A percentile compares a stretch with the other conserved stretches of the same genome.
phyloP scores from a whole-genome alignment of 352 stramenopile genomes.

The Phytophthora litchii region DNA sequence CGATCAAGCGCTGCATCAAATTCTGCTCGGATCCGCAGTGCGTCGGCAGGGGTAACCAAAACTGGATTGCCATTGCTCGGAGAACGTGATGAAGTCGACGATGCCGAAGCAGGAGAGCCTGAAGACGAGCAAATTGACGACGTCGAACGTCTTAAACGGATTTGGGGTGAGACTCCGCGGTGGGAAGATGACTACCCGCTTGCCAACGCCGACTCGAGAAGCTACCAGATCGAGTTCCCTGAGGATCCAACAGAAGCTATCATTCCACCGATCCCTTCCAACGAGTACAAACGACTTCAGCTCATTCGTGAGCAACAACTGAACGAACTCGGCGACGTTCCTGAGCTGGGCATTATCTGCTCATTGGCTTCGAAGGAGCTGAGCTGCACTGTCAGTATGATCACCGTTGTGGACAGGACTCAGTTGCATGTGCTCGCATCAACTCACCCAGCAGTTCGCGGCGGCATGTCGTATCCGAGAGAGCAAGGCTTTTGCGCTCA shows the following conservation, averaged over 20 bases:
- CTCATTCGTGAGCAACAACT: slow-evolving; percentile 53
- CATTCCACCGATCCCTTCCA: slow-evolving; percentile 38
- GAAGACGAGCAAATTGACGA: slow-evolving; percentile 13
- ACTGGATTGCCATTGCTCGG: slow-evolving; percentile 21
- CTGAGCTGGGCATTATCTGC: slow-evolving; percentile 78
- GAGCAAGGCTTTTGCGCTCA: slow-evolving; percentile 70
- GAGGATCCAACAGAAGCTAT: slow-evolving; percentile 38
- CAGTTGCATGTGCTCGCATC: slow-evolving; percentile 56
- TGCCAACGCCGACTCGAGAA: slow-evolving; percentile 51
- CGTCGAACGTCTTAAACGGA: slow-evolving; percentile 22
- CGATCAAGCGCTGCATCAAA: slow-evolving; percentile 33
- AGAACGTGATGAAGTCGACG: slow-evolving; percentile 18
- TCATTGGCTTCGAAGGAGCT: slow-evolving; percentile 61
- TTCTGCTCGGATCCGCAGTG: slow-evolving; percentile 22
- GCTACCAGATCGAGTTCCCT: slow-evolving; percentile 48
- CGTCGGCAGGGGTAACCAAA: slow-evolving; percentile 10
- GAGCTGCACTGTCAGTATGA: slow-evolving; percentile 54
- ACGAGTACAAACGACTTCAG: slow-evolving; percentile 55
- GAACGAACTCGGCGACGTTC: slow-evolving; percentile 50
- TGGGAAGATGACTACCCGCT: slow-evolving; percentile 47
- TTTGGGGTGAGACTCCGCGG: slow-evolving; percentile 21
- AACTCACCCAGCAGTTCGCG: slow-evolving; percentile 27
- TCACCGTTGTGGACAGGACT: slow-evolving; percentile 67
- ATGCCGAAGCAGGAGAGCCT: slow-evolving; percentile 5
- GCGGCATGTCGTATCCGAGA: slow-evolving; percentile 49